Evolutionary conservation across 192 early-diverging fungal species (phyloP), one percentile per base, ranked within the genome.

Genomic region (Geranomyces variabilis): DNA sequence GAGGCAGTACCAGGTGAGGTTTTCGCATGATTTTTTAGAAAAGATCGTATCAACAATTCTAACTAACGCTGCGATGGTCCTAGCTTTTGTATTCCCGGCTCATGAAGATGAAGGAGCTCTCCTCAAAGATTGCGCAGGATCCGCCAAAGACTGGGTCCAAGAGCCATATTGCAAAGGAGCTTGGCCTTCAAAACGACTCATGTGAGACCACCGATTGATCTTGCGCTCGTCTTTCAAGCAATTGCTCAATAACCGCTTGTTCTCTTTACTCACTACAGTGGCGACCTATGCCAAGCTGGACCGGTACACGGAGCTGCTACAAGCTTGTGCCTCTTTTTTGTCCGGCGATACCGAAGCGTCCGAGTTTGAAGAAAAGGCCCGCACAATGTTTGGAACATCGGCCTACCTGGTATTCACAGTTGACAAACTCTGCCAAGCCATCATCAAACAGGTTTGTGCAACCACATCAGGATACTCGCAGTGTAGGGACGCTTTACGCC

Each of bases 391-490:
- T 79, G 88, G 90, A 19, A 96, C 93, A 48, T 88, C 93, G 46
- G 97, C 93, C 0, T 96, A 96, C 71, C 74, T 91, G 47, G 83
- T 94, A 26, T 91, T 96, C 63, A 96, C 94, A 0, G 80, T 98
- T 10, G 96, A 98, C 78, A 95, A 94, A 74, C 83, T 96, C 31
- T 84, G 93, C 26, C 89, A 90, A 71, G 80, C 85, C 9, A 78
- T 96, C 57, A 83, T 90, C 4, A 99, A 98, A 81, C 90, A 92
- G 76, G 89, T 90, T n/a, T n/a, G n/a, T n/a, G n/a, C n/a, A n/a
- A n/a, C n/a, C 79, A 59, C 73, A 46, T n/a, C 0, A 59, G 43
- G 48, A 1, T 0, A 47, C 19, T n/a, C n/a, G n/a, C n/a, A n/a
- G n/a, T n/a, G n/a, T n/a, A n/a, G n/a, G n/a, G n/a, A n/a, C n/a